Evolutionary conservation across 2,329 filamentous ascomycete species (phyloP), one percentile per base, ranked within the genome.

Genomic region (Arthrobotrys sphaeroides): DNA sequence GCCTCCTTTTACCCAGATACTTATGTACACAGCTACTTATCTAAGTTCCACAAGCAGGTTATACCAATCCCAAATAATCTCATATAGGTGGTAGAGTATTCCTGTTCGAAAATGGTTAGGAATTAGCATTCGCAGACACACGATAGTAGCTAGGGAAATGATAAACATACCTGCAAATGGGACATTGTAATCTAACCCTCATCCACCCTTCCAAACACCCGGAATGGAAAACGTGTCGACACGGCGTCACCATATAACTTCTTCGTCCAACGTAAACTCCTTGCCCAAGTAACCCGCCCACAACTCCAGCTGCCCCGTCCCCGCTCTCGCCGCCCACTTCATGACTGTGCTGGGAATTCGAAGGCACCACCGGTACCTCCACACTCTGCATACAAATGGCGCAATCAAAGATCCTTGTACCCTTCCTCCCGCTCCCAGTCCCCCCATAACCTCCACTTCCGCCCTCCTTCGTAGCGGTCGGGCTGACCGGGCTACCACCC

Each of bases 171-270:
- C 95, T 87, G 83, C 95, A 98, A 78, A 97, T 97, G 0, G 95
- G 95, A 83, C 95, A 99, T 84, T 97, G 93, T 80, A 99, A 83
- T 70, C 94, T 85, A 82, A 96, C 93, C 81, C 92, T 88, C 91
- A 99, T 95, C 95, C 95, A 98, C 40, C 93, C 93, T 83, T 98
- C 94, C 78, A 99, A 84, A 82, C 95, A 99, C 31, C 87, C 85
- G 68, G 90, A 95, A 81, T 99, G 95, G 82, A 99, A 99, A 55
- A 98, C 93, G 84, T 99, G 95, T 66, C 94, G 86, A 82, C 95
- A 99, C 53, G 95, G 95, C 69, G 95, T 99, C 20, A 98, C 92
- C 95, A 99, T 99, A 83, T 98, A 98, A 79, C 88, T 86, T 57
- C 94, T 88, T 75, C 94, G 86, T 31, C 91, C 91, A 78, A 98